Evolutionary conservation across 2,329 filamentous ascomycete genomes (phyloP), one percentile per base, ranked within the genome.

Genomic region (Arthrocladium fulminans): DNA sequence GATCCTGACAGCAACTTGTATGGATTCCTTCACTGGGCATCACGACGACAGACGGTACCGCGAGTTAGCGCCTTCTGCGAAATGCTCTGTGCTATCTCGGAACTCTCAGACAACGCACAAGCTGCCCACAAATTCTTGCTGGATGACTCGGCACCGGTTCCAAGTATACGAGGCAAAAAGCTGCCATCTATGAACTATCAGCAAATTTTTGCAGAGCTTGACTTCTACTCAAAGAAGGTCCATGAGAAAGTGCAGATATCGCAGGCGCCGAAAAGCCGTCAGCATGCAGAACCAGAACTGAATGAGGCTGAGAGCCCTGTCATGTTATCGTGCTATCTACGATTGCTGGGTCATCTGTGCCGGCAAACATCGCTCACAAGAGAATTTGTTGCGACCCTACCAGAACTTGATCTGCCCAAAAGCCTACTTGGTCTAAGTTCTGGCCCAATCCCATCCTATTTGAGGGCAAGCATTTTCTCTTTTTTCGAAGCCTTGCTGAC

Each of bases 21-120:
- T 54, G 92, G 92, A 0, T 98, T 98, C 63, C 76, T 98, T 63
- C 86, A 94, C 55, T 98, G 92, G 92, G 86, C 89, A n/a, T 95
- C 92, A 2, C 84, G 88, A 57, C 78, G 92, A 59, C 88, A 94
- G 52, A 95, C 94, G 0, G 96, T 94, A 0, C 92, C 92, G n/a
- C 77, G 95, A 20, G 89, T 94, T 51, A 92, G 88, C 52, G 89
- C 90, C 10, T 98, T 97, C 59, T 98, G 92, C 65, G 90, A 97
- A 63, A 90, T 98, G 81, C 73, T 98, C 13, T 86, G 88, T 60
- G 84, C 89, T 1, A 83, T 98, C 41, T 87, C 92, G 0, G 81
- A 83, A 45, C 88, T 88, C 45, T 80, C 87, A 47, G 79, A 86
- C 46, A 92, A 87, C 58, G 90, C 92, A 23, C 83, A 84, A 47